A percentile compares a stretch with the other conserved stretches of the same genome.
phyloP scores from a whole-genome alignment of 2,329 filamentous ascomycete species.

The Colletotrichum cordylinicola region DNA sequence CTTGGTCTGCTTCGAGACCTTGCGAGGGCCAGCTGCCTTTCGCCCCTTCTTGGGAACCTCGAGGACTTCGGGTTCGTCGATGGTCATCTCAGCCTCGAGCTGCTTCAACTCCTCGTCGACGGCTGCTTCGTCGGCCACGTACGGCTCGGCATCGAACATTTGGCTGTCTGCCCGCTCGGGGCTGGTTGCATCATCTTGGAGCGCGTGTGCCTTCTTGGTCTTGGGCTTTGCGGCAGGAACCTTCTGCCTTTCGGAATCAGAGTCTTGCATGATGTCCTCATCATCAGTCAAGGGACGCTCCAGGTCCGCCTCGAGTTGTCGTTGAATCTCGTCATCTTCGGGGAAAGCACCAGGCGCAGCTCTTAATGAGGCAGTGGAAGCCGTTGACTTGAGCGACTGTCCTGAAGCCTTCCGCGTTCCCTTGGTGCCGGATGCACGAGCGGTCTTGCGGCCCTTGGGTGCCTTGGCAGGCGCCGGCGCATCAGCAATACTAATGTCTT shows the following conservation, averaged over 20 bases:
- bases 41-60: constrained; percentile 60
- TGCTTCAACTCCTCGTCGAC: constrained; percentile 57
- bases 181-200: constrained; percentile 29
- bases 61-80: constrained; percentile 38
- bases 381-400: constrained; percentile 51
- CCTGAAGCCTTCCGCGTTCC: constrained; percentile 29
- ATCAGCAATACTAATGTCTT: constrained; percentile 47
- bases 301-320: constrained; percentile 69
- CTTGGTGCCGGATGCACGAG: constrained; percentile 47
- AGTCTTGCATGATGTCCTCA: constrained; percentile 53
- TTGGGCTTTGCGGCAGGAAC: constrained; percentile 34
- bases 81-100: constrained; percentile 54
- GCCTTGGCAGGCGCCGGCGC: constrained; percentile 31
- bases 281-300: constrained; percentile 61
- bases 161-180: constrained; percentile 42
- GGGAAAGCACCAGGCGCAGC: constrained; percentile 48
- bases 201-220: constrained; percentile 30
- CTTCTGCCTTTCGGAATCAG: constrained; percentile 48
- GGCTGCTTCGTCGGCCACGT: constrained; percentile 49
- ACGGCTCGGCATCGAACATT: constrained; percentile 58
- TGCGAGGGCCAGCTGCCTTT: constrained; percentile 53
- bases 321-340: constrained; percentile 68
- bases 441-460: constrained; percentile 47
- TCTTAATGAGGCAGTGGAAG: constrained; percentile 41
- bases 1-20: constrained; percentile 58